Evolutionary conservation across 192 early-diverging fungal species (phyloP).

Genomic region (Piromyces sp.): DNA sequence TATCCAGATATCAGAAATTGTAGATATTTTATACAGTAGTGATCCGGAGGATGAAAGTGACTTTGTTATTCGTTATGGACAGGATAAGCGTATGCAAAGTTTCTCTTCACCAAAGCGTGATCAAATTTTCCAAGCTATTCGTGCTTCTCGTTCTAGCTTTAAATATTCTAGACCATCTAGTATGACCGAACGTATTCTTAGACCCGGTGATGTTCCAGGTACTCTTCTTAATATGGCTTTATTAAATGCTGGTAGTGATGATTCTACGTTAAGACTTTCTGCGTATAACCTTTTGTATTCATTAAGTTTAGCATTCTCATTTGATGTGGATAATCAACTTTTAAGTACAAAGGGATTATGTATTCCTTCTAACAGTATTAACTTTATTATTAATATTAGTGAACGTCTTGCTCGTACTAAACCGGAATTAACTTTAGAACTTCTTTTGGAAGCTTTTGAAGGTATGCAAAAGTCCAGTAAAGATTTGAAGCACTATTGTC

Average conservation of each 20-base stretch:
- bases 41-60: constrained; percentile 49
- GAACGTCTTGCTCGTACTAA: constrained; percentile 55
- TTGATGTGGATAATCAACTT: constrained; percentile 66
- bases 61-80: constrained; percentile 59
- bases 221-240: constrained; percentile 83
- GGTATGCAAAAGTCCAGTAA: constrained; percentile 55
- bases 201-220: constrained; percentile 78
- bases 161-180: constrained; percentile 41
- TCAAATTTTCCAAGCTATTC: constrained; percentile 44
- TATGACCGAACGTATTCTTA: constrained; percentile 52
- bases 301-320: constrained; percentile 57
- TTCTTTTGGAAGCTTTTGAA: constrained; percentile 68
- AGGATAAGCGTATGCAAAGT: constrained; percentile 12
- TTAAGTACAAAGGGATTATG: constrained; percentile 63
- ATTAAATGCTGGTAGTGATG: constrained; percentile 68
- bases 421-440: constrained; percentile 68
- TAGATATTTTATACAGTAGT: constrained; percentile 27
- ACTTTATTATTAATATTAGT: constrained; percentile 71
- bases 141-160: constrained; percentile 50
- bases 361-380: constrained; percentile 71
- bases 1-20: constrained; percentile 65
- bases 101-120: constrained; percentile 62
- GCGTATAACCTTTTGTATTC: constrained; percentile 85
- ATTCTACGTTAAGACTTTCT: constrained; percentile 58
- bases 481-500: constrained; percentile 53